Conservation (phyloP, 306 rosid species). For the Adenanthera pavonina region DNA sequence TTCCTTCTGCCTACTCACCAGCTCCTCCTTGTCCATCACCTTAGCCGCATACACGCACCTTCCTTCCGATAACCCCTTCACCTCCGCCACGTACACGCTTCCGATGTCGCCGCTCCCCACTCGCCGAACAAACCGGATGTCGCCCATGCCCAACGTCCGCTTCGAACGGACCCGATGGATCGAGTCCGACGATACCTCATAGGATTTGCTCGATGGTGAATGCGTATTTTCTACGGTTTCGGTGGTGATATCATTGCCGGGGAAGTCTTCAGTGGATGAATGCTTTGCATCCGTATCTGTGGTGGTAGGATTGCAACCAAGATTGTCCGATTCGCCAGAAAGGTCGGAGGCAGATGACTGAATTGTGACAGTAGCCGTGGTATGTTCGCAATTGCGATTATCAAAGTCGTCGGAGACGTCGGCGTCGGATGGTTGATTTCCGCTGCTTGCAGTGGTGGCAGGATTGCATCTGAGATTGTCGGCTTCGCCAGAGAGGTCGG, state of each 20-base stretch:
- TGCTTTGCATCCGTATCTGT: not conserved
- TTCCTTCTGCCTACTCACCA: slow-evolving; percentile 47
- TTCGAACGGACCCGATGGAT: slow-evolving; percentile 8
- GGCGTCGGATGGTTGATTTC: not conserved
- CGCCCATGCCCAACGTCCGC: slow-evolving; percentile 22
- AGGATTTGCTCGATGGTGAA: slow-evolving; percentile 23
- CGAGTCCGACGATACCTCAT: slow-evolving; percentile 42
- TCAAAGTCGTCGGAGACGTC: not conserved
- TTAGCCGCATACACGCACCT: slow-evolving; percentile 59
- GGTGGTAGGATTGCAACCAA: not conserved
- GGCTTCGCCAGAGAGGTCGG: not conserved
- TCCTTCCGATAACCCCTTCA: slow-evolving; percentile 40
- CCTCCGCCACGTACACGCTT: slow-evolving; percentile 58
- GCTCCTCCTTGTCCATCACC: slow-evolving; percentile 66
- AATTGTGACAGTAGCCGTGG: not conserved
- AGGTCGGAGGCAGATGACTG: not conserved
- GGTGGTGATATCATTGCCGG: not conserved
- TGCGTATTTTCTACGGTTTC: slow-evolving; percentile 7
- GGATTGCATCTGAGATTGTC: not conserved
- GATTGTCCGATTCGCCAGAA: not conserved
- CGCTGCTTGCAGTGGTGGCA: not conserved
- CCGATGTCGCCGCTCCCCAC: slow-evolving; percentile 65
- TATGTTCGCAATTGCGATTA: not conserved
- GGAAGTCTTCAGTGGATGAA: not conserved
- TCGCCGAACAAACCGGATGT: slow-evolving; percentile 50